These are phyloP conservation scores for Fallopia convolvulus DNA, from an alignment of 148 eudicot genomes.

Conservation along the genomic window DNA sequence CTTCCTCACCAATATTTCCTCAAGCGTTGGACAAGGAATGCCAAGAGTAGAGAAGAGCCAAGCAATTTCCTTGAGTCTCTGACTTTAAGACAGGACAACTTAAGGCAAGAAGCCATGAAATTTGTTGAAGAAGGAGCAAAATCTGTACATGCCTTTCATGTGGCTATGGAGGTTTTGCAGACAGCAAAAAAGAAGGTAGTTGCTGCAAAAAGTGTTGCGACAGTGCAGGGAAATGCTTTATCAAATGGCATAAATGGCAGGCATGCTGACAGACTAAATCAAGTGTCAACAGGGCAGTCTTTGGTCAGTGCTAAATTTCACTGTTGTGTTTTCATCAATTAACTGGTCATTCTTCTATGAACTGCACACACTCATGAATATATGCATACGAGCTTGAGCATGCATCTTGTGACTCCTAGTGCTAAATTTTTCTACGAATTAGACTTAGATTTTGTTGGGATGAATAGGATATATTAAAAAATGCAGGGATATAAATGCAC, in stretches of 20 bases:
- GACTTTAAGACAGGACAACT: conserved; percentile 21
- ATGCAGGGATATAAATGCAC: background rate
- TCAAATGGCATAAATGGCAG: conserved; percentile 16
- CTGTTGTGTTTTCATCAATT: background rate
- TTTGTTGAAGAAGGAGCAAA: conserved; percentile 47
- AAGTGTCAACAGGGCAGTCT: conserved; percentile 12
- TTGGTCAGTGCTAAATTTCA: conserved; percentile 21
- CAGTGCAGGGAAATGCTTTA: conserved; percentile 11
- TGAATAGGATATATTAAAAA: background rate
- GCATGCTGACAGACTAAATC: conserved; percentile 10
- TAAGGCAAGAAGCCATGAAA: conserved; percentile 34
- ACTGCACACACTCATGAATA: background rate
- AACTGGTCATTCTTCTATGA: background rate
- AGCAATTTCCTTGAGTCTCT: conserved; percentile 16
- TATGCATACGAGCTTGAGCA: background rate
- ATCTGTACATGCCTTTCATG: conserved; percentile 34
- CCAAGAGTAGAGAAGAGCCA: conserved; percentile 19
- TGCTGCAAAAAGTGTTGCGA: conserved; percentile 21
- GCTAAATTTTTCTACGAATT: background rate
- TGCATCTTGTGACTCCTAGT: background rate
- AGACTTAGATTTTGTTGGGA: background rate
- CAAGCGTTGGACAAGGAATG: conserved; percentile 40
- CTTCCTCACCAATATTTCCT: conserved; percentile 30
- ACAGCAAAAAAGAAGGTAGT: conserved; percentile 31
- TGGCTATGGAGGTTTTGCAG: conserved; percentile 32